Percentiles rank a stretch among this genome's conserved stretches.
phyloP scores from a whole-genome alignment of 2,329 filamentous ascomycete genomes.

The Aspergillus versicolor region DNA sequence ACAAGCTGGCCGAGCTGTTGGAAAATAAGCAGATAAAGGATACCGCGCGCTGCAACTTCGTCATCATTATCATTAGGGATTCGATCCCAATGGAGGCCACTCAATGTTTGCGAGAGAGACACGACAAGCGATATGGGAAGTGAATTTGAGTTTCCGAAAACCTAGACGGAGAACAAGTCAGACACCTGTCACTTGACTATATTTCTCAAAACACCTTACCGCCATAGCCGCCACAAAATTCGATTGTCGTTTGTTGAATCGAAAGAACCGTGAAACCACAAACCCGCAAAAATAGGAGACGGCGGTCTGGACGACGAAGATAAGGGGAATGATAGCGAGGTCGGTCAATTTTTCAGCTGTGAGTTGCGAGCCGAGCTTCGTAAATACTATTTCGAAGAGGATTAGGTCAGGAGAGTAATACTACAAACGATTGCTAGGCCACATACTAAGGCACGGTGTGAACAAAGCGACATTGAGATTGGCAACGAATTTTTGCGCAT shows the following conservation, averaged over 20 bases:
- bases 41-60: conserved; percentile 88
- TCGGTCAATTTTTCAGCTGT: conserved; percentile 87
- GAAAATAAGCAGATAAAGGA: conserved; percentile 93
- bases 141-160: conserved; percentile 98
- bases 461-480: conserved; percentile 96
- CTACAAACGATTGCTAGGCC: not conserved
- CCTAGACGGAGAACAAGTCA: conserved; percentile 39
- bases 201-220: conserved; percentile 42
- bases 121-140: conserved; percentile 94
- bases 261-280: conserved; percentile 69
- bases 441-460: conserved; percentile 89
- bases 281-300: conserved; percentile 80
- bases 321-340: conserved; percentile 89
- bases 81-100: conserved; percentile 89
- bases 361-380: conserved; percentile 91
- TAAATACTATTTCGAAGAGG: conserved; percentile 67
- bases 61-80: conserved; percentile 92
- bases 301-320: conserved; percentile 83
- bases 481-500: conserved; percentile 93
- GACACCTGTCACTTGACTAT: not conserved
- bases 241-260: conserved; percentile 78
- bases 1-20: conserved; percentile 95
- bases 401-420: conserved; percentile 4
- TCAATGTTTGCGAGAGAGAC: conserved; percentile 86
- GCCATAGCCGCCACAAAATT: conserved; percentile 99